These are phyloP conservation scores for Eimeria nieschulzi DNA, from an alignment of 169 alveolate species.

Conservation along the genomic window DNA sequence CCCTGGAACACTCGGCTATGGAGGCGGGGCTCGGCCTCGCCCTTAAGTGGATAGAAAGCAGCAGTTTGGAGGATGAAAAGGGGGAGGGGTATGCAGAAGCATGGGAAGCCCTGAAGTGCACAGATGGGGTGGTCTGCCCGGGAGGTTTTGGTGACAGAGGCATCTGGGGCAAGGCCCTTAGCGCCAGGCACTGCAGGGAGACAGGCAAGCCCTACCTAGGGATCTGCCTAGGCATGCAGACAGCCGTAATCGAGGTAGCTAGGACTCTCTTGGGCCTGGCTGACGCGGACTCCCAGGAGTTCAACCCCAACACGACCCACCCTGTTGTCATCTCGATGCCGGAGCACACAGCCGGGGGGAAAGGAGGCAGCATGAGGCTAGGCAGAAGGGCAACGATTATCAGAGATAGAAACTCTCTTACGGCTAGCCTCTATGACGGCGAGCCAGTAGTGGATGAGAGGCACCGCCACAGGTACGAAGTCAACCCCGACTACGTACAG, in stretches of 20 bases:
- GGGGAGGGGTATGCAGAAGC: constrained; percentile 76
- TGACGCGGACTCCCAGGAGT: constrained; percentile 84
- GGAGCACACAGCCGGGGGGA: constrained; percentile 71
- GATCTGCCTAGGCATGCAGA: constrained; percentile 95
- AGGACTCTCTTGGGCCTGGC: constrained; percentile 78
- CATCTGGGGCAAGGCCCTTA: constrained; percentile 88
- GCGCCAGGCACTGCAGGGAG: constrained; percentile 91
- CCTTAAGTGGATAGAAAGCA: constrained; percentile 86
- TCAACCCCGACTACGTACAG: constrained; percentile 53
- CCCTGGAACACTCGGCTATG: constrained; percentile 94
- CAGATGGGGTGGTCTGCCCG: constrained; percentile 94
- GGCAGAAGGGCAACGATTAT: constrained; percentile 92
- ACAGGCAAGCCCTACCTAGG: constrained; percentile 83
- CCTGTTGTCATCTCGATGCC: constrained; percentile 84
- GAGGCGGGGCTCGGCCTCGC: constrained; percentile 83
- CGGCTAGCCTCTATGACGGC: constrained; percentile 90
- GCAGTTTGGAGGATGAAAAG: constrained; percentile 57
- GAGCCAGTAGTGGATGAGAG: constrained; percentile 90
- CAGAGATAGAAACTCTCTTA: constrained; percentile 88
- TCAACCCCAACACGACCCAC: constrained; percentile 71
- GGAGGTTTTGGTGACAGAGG: constrained; percentile 97
- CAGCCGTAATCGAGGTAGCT: constrained; percentile 87
- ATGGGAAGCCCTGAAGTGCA: constrained; percentile 83
- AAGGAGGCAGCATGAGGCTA: constrained; percentile 94
- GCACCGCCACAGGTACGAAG: constrained; percentile 93